A percentile compares a stretch with the other conserved stretches of the same genome.
Conservation (phyloP, 257 asterid genomes). For the Solanum pimpinellifolium region DNA sequence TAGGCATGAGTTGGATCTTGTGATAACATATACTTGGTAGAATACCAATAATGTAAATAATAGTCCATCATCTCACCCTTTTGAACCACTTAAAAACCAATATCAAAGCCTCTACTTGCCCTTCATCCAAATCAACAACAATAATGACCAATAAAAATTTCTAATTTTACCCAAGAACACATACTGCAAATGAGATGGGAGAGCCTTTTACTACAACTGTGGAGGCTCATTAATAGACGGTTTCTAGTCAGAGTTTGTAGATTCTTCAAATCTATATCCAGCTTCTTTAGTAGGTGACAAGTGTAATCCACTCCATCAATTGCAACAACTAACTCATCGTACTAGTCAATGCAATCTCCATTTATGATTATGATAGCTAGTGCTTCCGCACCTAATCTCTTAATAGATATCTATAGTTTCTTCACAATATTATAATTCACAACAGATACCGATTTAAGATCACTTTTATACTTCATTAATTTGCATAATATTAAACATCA, state of each 20-base stretch:
- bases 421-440: background rate
- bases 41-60: no score
- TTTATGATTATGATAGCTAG: background rate
- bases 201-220: background rate
- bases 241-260: no score
- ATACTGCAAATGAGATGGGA: background rate
- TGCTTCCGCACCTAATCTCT: background rate
- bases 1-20: no score
- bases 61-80: background rate
- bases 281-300: background rate
- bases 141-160: no score
- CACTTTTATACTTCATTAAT: background rate
- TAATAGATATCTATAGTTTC: background rate
- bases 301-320: background rate
- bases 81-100: no score
- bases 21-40: no score
- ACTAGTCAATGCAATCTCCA: background rate
- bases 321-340: background rate
- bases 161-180: background rate
- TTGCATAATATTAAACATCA: no score
- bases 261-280: no score
- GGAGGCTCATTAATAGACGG: background rate
- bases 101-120: background rate
- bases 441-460: background rate
- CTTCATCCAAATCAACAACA: no score